Evolutionary conservation across 352 stramenopile species (phyloP).

Genomic region (Globisporangium abappressorium): DNA sequence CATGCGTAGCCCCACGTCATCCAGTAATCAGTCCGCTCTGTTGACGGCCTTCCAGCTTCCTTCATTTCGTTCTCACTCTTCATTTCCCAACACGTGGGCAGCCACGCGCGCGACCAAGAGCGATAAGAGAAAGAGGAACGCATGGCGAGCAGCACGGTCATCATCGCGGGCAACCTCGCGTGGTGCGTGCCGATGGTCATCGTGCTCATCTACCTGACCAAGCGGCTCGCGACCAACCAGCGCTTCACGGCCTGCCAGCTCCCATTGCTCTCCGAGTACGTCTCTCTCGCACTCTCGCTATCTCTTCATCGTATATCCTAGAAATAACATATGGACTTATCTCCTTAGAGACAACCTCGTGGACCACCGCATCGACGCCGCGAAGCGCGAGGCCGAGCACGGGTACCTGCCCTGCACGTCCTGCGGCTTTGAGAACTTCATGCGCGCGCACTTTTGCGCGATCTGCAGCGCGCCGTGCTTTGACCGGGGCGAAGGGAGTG

Average conservation of each 20-base stretch:
- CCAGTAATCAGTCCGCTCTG: background rate
- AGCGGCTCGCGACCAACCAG: conserved; percentile 14
- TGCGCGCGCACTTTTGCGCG: conserved; percentile 7
- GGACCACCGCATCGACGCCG: conserved; percentile 17
- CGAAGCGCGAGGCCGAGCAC: conserved; percentile 7
- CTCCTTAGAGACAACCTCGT: conserved; percentile 4
- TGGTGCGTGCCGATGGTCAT: conserved; percentile 9
- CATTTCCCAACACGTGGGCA: background rate
- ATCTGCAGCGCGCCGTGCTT: conserved; percentile 7
- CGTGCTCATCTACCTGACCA: conserved; percentile 14
- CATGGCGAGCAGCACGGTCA: background rate
- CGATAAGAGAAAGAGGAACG: too few species aligned
- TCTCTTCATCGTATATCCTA: background rate
- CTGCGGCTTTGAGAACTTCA: conserved; percentile 9
- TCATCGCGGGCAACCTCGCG: conserved; percentile 11
- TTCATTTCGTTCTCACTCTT: background rate
- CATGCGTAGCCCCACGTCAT: background rate
- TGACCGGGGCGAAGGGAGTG: background rate
- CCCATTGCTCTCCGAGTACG: conserved; percentile 14
- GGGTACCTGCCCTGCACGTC: background rate
- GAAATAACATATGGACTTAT: background rate
- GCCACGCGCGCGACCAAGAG: background rate
- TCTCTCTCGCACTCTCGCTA: background rate
- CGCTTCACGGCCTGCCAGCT: conserved; percentile 13
- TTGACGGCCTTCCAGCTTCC: background rate